phyloP scores from a whole-genome alignment of 2,329 filamentous ascomycete genomes.

The Cytospora mali region DNA sequence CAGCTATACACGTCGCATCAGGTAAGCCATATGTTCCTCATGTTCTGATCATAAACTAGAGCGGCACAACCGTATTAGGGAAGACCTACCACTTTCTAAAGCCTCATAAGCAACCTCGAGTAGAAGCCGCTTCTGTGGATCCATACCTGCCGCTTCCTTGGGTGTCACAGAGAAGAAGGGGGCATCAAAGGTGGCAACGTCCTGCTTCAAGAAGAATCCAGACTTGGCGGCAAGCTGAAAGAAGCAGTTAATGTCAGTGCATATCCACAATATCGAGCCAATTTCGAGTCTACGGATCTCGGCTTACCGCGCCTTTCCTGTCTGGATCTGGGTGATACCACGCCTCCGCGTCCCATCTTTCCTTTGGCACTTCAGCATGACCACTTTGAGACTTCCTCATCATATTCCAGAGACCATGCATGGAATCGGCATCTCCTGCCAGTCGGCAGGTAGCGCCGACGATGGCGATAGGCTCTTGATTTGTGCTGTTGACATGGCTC shows the following conservation, averaged over 20 bases:
- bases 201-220: slow-evolving; percentile 8
- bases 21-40: no score
- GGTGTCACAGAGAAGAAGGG: slow-evolving; percentile 25
- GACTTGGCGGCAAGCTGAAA: slow-evolving; percentile 31
- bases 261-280: not conserved
- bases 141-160: slow-evolving; percentile 17
- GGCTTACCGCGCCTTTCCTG: slow-evolving; percentile 7
- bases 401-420: slow-evolving; percentile 47
- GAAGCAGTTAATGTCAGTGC: not conserved
- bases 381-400: slow-evolving; percentile 6
- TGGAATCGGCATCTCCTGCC: slow-evolving; percentile 45
- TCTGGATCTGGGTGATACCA: slow-evolving; percentile 14
- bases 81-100: slow-evolving; percentile 20
- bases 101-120: slow-evolving; percentile 20
- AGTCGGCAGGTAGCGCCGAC: slow-evolving; percentile 52
- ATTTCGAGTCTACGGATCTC: no score
- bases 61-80: not conserved
- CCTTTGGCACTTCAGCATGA: not conserved
- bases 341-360: slow-evolving; percentile 1
- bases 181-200: slow-evolving; percentile 19
- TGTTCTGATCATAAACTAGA: no score
- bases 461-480: slow-evolving; percentile 45
- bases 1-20: slow-evolving; percentile 14
- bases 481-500: not conserved
- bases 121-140: slow-evolving; percentile 20